A percentile compares a stretch with the other conserved stretches of the same genome.
phyloP scores from a whole-genome alignment of 805 yeast species.

The Kodamaea hsintzibuensis region DNA sequence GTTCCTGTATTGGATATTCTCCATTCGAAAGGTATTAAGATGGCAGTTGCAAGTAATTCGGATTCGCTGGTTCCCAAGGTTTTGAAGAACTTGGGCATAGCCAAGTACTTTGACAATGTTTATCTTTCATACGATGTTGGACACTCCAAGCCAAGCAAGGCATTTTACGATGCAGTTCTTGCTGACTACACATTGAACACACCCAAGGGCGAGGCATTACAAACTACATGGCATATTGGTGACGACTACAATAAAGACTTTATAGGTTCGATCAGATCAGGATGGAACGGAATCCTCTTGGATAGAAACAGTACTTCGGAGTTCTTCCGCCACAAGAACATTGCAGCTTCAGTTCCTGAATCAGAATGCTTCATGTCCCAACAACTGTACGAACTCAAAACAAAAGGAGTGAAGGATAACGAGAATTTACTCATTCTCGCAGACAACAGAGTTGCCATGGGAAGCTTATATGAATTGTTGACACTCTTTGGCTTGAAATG shows the following conservation, averaged over 20 bases:
- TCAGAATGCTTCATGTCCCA: slow-evolving; percentile 13
- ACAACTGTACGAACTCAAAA: slow-evolving; percentile 8
- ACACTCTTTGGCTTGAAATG: neutral
- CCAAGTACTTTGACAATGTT: slow-evolving; percentile 41
- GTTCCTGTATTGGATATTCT: slow-evolving; percentile 41
- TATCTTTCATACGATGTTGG: slow-evolving; percentile 61
- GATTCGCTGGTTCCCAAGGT: slow-evolving; percentile 54
- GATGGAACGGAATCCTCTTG: slow-evolving; percentile 61
- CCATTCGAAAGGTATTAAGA: slow-evolving; percentile 27
- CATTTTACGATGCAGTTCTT: slow-evolving; percentile 46
- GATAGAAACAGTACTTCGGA: slow-evolving; percentile 40
- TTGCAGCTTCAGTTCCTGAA: slow-evolving; percentile 1
- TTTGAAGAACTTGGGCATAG: slow-evolving; percentile 47
- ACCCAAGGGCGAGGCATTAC: slow-evolving; percentile 16
- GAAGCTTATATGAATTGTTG: slow-evolving; percentile 20
- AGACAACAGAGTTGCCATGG: slow-evolving; percentile 32
- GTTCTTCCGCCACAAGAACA: slow-evolving; percentile 13
- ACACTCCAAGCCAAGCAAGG: slow-evolving; percentile 50
- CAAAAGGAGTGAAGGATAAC: slow-evolving; percentile 10
- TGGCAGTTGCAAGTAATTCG: slow-evolving; percentile 60
- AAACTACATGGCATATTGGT: slow-evolving; percentile 64
- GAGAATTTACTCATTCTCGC: slow-evolving; percentile 29
- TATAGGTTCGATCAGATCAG: slow-evolving; percentile 51
- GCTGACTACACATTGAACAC: slow-evolving; percentile 19
- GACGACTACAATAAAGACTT: slow-evolving; percentile 60